Evolutionary conservation across 1,139 yeast species (phyloP).

Genomic region (Suhomyces kunorum): DNA sequence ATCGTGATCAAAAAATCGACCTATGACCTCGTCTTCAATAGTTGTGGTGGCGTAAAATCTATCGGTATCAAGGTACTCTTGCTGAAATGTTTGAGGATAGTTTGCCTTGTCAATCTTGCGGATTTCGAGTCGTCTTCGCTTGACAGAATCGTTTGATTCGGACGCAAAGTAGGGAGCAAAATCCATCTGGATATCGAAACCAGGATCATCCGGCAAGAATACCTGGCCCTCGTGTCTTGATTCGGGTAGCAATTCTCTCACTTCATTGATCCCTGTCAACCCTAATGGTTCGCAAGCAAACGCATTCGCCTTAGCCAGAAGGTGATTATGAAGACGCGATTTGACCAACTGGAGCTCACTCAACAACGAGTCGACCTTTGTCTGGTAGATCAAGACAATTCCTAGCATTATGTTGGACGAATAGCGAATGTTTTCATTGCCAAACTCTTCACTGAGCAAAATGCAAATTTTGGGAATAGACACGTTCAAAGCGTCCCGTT

Average conservation of each 20-base stretch:
- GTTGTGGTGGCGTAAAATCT: not conserved
- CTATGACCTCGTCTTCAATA: conserved; percentile 8
- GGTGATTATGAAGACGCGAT: conserved; percentile 27
- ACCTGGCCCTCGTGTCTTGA: too few relatives aligned
- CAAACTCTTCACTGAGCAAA: conserved; percentile 28
- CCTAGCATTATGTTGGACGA: conserved; percentile 59
- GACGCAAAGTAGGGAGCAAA: conserved; percentile 22
- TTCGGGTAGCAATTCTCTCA: too few relatives aligned
- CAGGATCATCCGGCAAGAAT: conserved; percentile 43
- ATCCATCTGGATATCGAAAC: conserved; percentile 38
- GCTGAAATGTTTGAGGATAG: conserved; percentile 10
- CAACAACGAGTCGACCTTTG: conserved; percentile 49
- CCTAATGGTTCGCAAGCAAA: not conserved
- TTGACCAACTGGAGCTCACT: conserved; percentile 34
- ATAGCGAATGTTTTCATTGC: conserved; percentile 41
- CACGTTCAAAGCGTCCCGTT: conserved; percentile 37
- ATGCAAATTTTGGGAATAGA: conserved; percentile 52
- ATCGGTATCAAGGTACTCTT: not conserved
- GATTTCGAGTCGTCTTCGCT: conserved; percentile 20
- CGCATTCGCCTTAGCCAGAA: conserved; percentile 4
- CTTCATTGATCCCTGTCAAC: too few relatives aligned
- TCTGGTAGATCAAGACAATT: conserved; percentile 53
- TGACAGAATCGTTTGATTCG: conserved; percentile 2
- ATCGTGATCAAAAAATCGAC: conserved; percentile 6
- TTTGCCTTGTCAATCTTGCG: conserved; percentile 13